Evolutionary conservation across 768 basidiomycete genomes (phyloP), one percentile per base, ranked within the genome.

Genomic region (Cystobasidium tubakii): DNA sequence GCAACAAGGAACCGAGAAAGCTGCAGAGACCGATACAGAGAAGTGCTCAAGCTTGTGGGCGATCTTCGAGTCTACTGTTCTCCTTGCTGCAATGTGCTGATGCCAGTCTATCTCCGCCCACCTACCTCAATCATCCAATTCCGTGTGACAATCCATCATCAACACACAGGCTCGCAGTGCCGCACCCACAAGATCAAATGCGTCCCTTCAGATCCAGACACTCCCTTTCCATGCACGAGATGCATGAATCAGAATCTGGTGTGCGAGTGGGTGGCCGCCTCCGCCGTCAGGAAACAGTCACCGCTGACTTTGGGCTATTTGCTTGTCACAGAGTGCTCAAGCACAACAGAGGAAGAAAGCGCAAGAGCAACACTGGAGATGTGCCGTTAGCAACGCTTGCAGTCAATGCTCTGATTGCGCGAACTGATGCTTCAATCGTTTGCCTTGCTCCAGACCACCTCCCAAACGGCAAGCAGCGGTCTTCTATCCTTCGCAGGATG

Each of bases 331-430:
- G 69, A 71, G 69, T 71, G 10, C 55, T 71, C 25, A 55, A 71
- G 54, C 69, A 71, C 55, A 71, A 71, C 42, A 46, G 69, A 29
- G 69, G 69, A 1, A 36, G 69, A 19, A 71, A 71, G 54, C 69
- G 69, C 15, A 71, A 71, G 44, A 39, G 33, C 34, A 44, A 46
- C 13, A 31, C 21, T 36, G 53, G 29, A 13, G 69, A 33, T 13
- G 21, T 7, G 15, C 54, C 50, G 69, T 71, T 13, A 71, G 69
- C 21, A 4, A n/a, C n/a, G n/a, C n/a, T 50, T 60, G 23, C 63
- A 15, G 15, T 13, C 25, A 4, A 21, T 36, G 25, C 7, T 12
- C 29, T 12, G 1, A 7, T 39, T 60, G 4, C 13, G 6, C 12
- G 12, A 9, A 15, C 25, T 34, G 33, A 21, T 63, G 29, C 21